Conservation (phyloP, 768 basidiomycete species). For the Pulveroboletus ravenelii region DNA sequence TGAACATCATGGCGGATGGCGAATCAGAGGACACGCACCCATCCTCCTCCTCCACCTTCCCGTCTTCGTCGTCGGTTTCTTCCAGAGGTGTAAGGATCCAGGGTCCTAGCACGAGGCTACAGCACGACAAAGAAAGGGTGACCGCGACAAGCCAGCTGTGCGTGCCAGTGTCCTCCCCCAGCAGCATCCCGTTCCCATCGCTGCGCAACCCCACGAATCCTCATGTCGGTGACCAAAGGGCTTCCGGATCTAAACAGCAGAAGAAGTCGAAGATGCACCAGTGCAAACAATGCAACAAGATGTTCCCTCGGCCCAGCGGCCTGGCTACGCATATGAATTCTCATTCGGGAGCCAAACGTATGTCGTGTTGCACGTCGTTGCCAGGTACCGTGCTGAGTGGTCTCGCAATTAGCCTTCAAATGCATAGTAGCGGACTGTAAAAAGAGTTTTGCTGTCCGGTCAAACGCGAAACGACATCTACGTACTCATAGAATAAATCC, state of each 20-base stretch:
- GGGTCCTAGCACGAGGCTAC: slow-evolving; percentile 25
- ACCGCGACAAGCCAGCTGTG: slow-evolving; percentile 10
- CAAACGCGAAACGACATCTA: slow-evolving; percentile 76
- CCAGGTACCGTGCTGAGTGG: slow-evolving; percentile 5
- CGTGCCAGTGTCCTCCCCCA: slow-evolving; percentile 7
- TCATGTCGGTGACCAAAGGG: slow-evolving; percentile 8
- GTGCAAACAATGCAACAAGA: slow-evolving; percentile 40
- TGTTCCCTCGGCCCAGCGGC: slow-evolving; percentile 49
- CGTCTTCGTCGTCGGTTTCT: slow-evolving; percentile 3
- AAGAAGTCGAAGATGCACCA: slow-evolving; percentile 49
- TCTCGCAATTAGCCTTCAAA: slow-evolving; percentile 19
- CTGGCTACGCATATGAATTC: slow-evolving; percentile 51
- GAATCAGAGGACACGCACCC: slow-evolving; percentile 9
- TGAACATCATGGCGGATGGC: slow-evolving; percentile 15
- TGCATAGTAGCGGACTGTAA: slow-evolving; percentile 60
- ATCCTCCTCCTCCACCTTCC: slow-evolving; percentile 2
- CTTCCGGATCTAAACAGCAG: slow-evolving; percentile 8
- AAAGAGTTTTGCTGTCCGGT: slow-evolving; percentile 71
- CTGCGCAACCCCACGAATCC: slow-evolving; percentile 3
- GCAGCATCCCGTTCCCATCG: slow-evolving; percentile 6
- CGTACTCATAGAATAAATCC: slow-evolving; percentile 62
- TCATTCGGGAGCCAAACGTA: slow-evolving; percentile 49
- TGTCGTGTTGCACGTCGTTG: slow-evolving; percentile 12
- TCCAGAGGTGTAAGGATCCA: slow-evolving; percentile 8
- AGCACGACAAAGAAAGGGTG: slow-evolving; percentile 9